These are phyloP conservation scores for Termitomyces sp. DNA, from an alignment of 768 basidiomycete genomes.

Conservation along the genomic window DNA sequence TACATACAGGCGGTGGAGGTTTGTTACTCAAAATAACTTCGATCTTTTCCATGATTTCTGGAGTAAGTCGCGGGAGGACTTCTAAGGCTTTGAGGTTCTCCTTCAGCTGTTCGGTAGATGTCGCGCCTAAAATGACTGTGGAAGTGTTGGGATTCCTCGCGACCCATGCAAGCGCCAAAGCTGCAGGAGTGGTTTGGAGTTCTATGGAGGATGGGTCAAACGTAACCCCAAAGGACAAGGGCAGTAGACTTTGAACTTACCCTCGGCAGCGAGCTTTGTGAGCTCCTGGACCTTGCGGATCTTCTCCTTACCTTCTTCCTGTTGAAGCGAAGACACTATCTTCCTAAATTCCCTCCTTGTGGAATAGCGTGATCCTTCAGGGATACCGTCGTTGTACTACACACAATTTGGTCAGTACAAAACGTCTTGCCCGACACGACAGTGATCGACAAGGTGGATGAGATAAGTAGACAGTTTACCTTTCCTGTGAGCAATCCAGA, in stretches of 20 bases:
- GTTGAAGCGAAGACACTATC: slow-evolving; percentile 45
- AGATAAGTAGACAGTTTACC: slow-evolving; percentile 24
- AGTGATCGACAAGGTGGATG: too few relatives aligned
- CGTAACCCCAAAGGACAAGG: not conserved
- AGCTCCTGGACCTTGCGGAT: slow-evolving; percentile 66
- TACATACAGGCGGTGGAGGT: slow-evolving; percentile 27
- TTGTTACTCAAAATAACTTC: slow-evolving; percentile 53
- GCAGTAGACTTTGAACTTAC: slow-evolving; percentile 16
- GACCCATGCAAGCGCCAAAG: slow-evolving; percentile 78
- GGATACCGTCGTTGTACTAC: slow-evolving; percentile 73
- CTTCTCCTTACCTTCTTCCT: slow-evolving; percentile 59
- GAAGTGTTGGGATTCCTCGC: slow-evolving; percentile 65
- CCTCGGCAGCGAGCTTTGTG: slow-evolving; percentile 56
- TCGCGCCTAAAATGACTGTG: slow-evolving; percentile 66
- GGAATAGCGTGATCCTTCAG: slow-evolving; percentile 64
- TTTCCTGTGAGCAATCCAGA: slow-evolving; percentile 76
- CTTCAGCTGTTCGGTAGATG: slow-evolving; percentile 52
- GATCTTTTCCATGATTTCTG: slow-evolving; percentile 53
- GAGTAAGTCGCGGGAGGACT: slow-evolving; percentile 59
- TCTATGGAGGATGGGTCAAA: slow-evolving; percentile 15
- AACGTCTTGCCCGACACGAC: not conserved
- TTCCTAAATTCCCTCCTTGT: slow-evolving; percentile 45
- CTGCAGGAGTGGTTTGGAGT: slow-evolving; percentile 42
- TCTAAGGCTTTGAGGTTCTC: slow-evolving; percentile 31
- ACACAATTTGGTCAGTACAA: not conserved